Base-by-base conservation (phyloP, 805 yeast genomes). In the Pichia nanzhaoensis region DNA sequence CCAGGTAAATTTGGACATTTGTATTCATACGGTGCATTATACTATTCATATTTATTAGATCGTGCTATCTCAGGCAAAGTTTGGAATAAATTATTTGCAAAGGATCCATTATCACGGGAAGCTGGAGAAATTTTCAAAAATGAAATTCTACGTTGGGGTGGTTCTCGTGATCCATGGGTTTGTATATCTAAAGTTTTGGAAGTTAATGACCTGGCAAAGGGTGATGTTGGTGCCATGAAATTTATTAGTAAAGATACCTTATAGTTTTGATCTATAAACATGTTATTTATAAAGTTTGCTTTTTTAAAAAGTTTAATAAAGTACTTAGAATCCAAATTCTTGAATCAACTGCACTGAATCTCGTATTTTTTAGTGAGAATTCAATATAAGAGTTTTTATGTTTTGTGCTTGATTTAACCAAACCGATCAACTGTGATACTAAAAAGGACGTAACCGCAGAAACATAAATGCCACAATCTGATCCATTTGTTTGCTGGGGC, bases 1-100 rank as follows among this genome's bases (percentile, higher is more conserved):
- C 95, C 87, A 46, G 97, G 95, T 1, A 87, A 82, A 58, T 90
- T 93, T 64, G 95, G 96, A 1, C 99, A 93, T 59, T 66, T 93
- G 34, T 85, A 84, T 54, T 88, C 96, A 0, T 93, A 93, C 58
- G 98, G 98, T 1, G 86, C 97, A 0, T 85, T 90, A 1, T 93
- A 93, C 59, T 93, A 93, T 65, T 84, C 96, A 27, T 93, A 93
- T 60, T 64, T 93, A 42, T 74, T 93, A 45, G 99, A 93, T 64
- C 68, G 97, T 34, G 96, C 96, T 6, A 85, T 93, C 51, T 97
- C 98, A 0, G 78, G 88, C 21, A 80, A 80, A 56, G 75, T 91
- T 2, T 93, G 96, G 90, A 70, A 74, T 10, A 79, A 76, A 39
- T 66, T 91, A 34, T 93, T 93, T 60, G 68, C 64, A 3, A 55